A percentile compares a stretch with the other conserved stretches of the same genome.
These are phyloP conservation scores for Suillus decipiens DNA, from an alignment of 768 basidiomycete species.

Conservation along the genomic window DNA sequence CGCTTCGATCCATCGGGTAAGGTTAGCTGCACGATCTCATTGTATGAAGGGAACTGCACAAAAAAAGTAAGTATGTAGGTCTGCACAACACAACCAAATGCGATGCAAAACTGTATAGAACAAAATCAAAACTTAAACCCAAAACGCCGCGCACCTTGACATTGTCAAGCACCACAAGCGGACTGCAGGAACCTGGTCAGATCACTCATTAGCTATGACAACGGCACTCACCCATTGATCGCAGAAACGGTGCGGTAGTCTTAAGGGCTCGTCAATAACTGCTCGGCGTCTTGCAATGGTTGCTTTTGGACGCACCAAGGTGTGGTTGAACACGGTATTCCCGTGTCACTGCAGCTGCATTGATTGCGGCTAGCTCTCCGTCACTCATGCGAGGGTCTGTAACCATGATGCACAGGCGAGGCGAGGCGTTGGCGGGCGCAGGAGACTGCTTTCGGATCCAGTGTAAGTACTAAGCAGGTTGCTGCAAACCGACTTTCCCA, in stretches of 20 bases:
- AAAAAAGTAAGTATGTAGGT: slow-evolving; percentile 14
- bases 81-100: slow-evolving; percentile 15
- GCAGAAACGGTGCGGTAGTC: slow-evolving; percentile 99
- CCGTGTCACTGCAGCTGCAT: slow-evolving; percentile 85
- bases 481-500: slow-evolving; percentile 7
- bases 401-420: slow-evolving; percentile 31
- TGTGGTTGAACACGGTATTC: slow-evolving; percentile 90
- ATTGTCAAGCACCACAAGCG: slow-evolving; percentile 95
- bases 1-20: slow-evolving; percentile 94
- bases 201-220: slow-evolving; percentile 14
- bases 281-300: slow-evolving; percentile 10
- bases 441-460: not conserved
- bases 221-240: slow-evolving; percentile 81
- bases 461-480: not conserved
- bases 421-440: slow-evolving; percentile 8
- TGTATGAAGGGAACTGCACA: slow-evolving; percentile 90
- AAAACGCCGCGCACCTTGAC: slow-evolving; percentile 72
- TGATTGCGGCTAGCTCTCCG: slow-evolving; percentile 74
- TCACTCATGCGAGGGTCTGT: slow-evolving; percentile 65
- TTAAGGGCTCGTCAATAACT: slow-evolving; percentile 33
- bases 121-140: not conserved
- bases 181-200: slow-evolving; percentile 48
- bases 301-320: slow-evolving; percentile 58
- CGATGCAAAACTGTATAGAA: not conserved
- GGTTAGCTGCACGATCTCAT: slow-evolving; percentile 95